Base-by-base conservation (phyloP, 768 basidiomycete genomes). In the Trametes villosa region DNA sequence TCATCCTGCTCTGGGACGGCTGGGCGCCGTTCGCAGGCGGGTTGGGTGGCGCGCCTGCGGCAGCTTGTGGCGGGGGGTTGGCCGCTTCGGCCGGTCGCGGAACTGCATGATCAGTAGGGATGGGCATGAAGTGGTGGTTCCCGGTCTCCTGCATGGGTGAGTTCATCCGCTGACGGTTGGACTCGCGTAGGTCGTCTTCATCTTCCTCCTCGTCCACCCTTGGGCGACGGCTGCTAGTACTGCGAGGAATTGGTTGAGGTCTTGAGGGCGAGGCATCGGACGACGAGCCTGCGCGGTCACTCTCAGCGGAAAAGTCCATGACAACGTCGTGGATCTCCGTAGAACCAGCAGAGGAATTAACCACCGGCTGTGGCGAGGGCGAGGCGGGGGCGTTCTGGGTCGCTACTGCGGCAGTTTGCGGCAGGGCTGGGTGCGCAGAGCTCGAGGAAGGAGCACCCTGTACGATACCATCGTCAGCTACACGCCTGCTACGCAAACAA, bases 191-290 rank as follows among this genome's bases (percentile, higher is more conserved):
- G 67, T 88, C 84, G 13, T 84, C 85, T 8, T 81, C 79, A 62
- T 89, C 62, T 7, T 79, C 78, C 56, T 88, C 86, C 54, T 86
- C 83, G 2, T 88, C 85, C 3, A 87, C 84, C 42, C 86, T 74
- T 18, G 81, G 77, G 24, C 86, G 86, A 42, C 86, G 63, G 13
- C 57, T 46, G 20, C 22, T 64, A 3, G n/a, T n/a, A n/a, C n/a
- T 55, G 55, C n/a, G 60, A 24, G 12, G 48, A 31, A 34, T n/a
- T n/a, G 56, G 26, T 3, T 18, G 49, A 4, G 60, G 50, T 13
- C 38, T 27, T 7, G 54, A 45, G 18, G 24, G 7, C 17, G 48
- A 36, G 12, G 53, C 22, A 18, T 7, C 26, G 3, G 38, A 27
- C 4, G 36, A 38, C 18, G 36, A 11, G 36, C 6, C 15, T 4